Base-by-base conservation (phyloP, 2,329 filamentous ascomycete genomes). In the Colletotrichum sp. region DNA sequence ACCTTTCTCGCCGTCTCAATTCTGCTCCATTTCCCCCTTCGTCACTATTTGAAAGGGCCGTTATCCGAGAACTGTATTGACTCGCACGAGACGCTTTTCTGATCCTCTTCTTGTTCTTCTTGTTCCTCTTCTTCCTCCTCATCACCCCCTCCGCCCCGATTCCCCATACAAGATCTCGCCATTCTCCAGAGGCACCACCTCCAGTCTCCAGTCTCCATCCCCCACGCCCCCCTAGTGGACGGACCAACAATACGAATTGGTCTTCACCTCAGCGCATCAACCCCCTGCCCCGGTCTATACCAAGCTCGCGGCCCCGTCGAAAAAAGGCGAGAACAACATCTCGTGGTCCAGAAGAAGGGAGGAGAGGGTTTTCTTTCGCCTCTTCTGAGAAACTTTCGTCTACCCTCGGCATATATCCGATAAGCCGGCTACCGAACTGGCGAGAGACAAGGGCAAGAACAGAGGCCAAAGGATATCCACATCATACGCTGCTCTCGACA, bases 161-260 rank as follows among this genome's bases (percentile, higher is more conserved):
- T 65, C 70, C 65, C 74, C 74, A 74, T 66, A 76, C 28, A 52
- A n/a, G 9, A 65, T 73, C 70, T 57, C 63, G 57, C 69, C 73
- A 55, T 34, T 57, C 63, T 75, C 55, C 63, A 71, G 69, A 72
- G 32, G 36, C 62, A 71, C 62, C 55, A 28, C 63, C 69, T 65
- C 70, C 70, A 59, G 49, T 66, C 44, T 21, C 44, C 44, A 52
- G 49, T 76, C 44, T 28, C 64, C 65, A 64, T 76, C 39, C 57
- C 73, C 73, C 69, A 55, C 69, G 44, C 57, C 32, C 74, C 44
- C 59, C 24, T 60, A 28, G 49, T 60, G 65, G 49, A 66, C 74
- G 74, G 71, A 66, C 70, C 65, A 76, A 74, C 44, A 62, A 74
- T 69, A 76, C 74, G 59, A 73, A 74, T 74, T 62, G 70, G 65